A percentile compares a stretch with the other conserved stretches of the same genome.
phyloP scores from a whole-genome alignment of 805 yeast genomes.

The Metschnikowia lochheadii region DNA sequence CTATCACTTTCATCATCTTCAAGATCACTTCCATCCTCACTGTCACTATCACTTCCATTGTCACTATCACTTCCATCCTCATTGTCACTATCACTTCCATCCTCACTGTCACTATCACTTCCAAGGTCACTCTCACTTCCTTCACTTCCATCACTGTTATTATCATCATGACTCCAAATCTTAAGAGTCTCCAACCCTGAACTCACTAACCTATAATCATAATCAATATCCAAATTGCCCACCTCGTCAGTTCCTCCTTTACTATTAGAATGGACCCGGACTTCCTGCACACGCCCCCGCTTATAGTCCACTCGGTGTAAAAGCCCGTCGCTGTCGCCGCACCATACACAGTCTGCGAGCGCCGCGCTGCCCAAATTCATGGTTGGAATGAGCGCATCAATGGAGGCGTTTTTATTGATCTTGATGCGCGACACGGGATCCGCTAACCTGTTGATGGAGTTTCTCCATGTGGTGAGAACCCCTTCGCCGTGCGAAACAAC shows the following conservation, averaged over 20 bases:
- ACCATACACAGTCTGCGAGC: conserved; percentile 54
- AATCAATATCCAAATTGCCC: conserved; percentile 70
- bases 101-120: conserved; percentile 17
- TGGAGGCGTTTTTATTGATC: conserved; percentile 62
- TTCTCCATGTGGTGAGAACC: conserved; percentile 80
- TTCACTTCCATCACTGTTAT: conserved; percentile 14
- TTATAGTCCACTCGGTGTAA: conserved; percentile 65
- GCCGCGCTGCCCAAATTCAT: conserved; percentile 50
- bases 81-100: conserved; percentile 17
- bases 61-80: conserved; percentile 7
- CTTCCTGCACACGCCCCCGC: conserved; percentile 59
- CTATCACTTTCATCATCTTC: neutral
- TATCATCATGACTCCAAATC: conserved; percentile 50
- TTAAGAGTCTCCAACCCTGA: conserved; percentile 81
- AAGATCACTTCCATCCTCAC: neutral
- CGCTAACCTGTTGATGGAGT: conserved; percentile 57
- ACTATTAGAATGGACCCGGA: conserved; percentile 57
- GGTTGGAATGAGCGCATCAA: conserved; percentile 64
- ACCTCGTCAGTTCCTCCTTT: conserved; percentile 63
- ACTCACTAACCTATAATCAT: conserved; percentile 70
- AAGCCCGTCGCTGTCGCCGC: conserved; percentile 75
- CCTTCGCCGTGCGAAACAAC: conserved; percentile 93
- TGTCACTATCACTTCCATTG: neutral
- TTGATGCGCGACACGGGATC: conserved; percentile 81
- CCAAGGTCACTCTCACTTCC: conserved; percentile 16